Evolutionary conservation across 2,329 filamentous ascomycete species (phyloP).

Genomic region (Xylariales sp.): DNA sequence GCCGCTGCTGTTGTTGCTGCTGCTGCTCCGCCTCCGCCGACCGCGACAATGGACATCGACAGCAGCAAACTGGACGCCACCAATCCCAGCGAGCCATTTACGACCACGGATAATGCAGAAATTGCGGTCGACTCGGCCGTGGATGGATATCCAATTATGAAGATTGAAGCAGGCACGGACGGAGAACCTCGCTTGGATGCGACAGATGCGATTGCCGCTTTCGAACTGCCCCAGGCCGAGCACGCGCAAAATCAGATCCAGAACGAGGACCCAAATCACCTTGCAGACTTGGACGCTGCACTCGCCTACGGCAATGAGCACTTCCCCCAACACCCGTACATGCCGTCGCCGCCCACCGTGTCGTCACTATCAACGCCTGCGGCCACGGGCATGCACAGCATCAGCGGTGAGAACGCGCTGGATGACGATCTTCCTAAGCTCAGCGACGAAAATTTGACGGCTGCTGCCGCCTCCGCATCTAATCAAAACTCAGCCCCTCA

Average conservation of each 20-base stretch:
- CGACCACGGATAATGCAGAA: too few species aligned
- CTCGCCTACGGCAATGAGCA: constrained; percentile 8
- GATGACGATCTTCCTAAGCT: constrained; percentile 17
- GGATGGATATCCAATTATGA: too few species aligned
- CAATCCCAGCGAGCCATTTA: neutral
- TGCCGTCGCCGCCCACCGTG: constrained; percentile 28
- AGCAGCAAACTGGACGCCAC: neutral
- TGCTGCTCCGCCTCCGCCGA: constrained; percentile 10
- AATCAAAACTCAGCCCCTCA: neutral
- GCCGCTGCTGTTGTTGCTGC: constrained; percentile 7
- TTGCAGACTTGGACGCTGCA: neutral
- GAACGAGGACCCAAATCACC: neutral
- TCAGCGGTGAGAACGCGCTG: constrained; percentile 21
- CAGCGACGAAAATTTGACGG: constrained; percentile 9
- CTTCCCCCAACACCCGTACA: constrained; percentile 12
- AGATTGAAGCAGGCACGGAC: too few species aligned
- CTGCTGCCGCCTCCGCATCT: neutral
- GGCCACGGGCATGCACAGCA: constrained; percentile 19
- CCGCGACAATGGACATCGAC: neutral
- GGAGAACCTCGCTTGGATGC: too few species aligned
- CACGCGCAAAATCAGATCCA: neutral
- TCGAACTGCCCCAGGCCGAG: too few species aligned
- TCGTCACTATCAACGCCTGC: constrained; percentile 29
- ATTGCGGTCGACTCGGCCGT: too few species aligned
- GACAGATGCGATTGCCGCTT: too few species aligned